Base-by-base conservation (phyloP, 345 rosid genomes). In the Euphorbia lathyris region DNA sequence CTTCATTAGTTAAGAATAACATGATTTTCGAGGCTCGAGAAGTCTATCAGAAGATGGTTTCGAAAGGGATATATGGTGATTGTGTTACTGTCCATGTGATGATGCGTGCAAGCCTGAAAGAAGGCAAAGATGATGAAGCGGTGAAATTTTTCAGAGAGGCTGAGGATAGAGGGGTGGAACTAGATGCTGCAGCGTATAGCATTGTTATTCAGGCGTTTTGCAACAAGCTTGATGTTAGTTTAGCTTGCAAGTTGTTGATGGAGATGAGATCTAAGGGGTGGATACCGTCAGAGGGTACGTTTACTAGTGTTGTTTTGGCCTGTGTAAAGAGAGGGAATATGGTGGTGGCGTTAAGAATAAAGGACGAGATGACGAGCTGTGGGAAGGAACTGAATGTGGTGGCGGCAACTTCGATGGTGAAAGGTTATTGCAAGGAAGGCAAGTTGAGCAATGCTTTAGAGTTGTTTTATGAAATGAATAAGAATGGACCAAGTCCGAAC, bases 301-400 rank as follows among this genome's bases (percentile, higher is more conserved):
- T 73, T 79, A 78, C 86, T 2, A 69, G 56, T 73, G 84, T 90
- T 65, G 86, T 87, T 5, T 76, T 70, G 71, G 88, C 90, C 65
- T 90, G 77, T 16, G 80, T 83, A 69, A 93, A 85, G 83, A 77
- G 76, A 63, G 90, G 88, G 60, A 80, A 86, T 63, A 57, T 83
- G 83, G 69, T 48, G 9, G 96, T 86, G 77, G 96, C 96, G 29
- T 64, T 93, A 68, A 81, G 75, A 75, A 70, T 90, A 67, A 93
- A 84, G 75, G 96, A 86, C 71, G 97, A 88, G 82, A 88, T 92
- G 98, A 58, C 83, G 70, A 85, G 79, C 30, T 68, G 76, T 63
- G 96, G 93, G 71, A 79, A 59, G 80, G 80, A 65, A 10, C 66
- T 90, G 85, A 88, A 82, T 77, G 71, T 84, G 77, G 87, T 76